Base-by-base conservation (phyloP, 768 basidiomycete species). In the Mycena latifolia region DNA sequence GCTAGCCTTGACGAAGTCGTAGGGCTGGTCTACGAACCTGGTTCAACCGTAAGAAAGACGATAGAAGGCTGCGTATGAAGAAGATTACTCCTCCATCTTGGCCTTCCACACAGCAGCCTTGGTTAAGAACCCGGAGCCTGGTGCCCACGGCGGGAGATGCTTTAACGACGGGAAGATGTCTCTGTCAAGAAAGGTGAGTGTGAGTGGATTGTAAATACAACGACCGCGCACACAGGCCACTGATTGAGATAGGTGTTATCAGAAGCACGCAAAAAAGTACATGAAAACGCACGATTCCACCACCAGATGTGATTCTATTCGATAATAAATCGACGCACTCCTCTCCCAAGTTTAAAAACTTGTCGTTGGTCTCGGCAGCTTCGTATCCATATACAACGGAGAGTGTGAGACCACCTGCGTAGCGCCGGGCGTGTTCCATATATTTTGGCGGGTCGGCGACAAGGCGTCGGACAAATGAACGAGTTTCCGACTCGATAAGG, bases 41-140 rank as follows among this genome's bases (percentile, higher is more conserved):
- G 37, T 3, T 25, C 35, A 52, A 48, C 7, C 25, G n/a, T 59
- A 51, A 55, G 46, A 18, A 47, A 20, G 25, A 53, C n/a, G 5
- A 33, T 33, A 5, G 22, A 15, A n/a, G n/a, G n/a, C n/a, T n/a
- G n/a, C 27, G n/a, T n/a, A n/a, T n/a, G n/a, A 59, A 45, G 14
- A 56, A 37, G 50, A 15, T 62, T 35, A 69, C 66, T 88, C 86
- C 53, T 87, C 83, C 76, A 92, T 85, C 77, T 84, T 85, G 31
- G 80, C 81, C 74, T 86, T 91, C 92, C 92, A 92, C 10, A 65
- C 72, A 10, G 62, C 76, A 0, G 91, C 90, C 63, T 89, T 89
- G 22, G 78, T 76, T 74, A 87, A 85, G 79, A 93, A 94, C 2
- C 84, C 84, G 6, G 87, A 83, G 12, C 91, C 91, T 24, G 92